Base-by-base conservation (phyloP, 148 eudicot genomes). In the Spergularia marina region DNA sequence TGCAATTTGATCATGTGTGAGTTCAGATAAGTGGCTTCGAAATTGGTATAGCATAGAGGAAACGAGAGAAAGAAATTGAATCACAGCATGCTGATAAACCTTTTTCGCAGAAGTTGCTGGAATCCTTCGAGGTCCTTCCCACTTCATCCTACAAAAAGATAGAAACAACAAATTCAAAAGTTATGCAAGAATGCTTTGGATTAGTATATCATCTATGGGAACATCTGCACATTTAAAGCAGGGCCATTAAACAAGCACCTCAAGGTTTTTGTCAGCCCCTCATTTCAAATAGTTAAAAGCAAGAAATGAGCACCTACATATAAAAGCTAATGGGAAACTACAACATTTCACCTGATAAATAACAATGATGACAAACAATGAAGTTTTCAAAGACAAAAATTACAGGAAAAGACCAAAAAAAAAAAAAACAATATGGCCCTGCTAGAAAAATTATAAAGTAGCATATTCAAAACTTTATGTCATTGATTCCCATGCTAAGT, bases 61-160 rank as follows among this genome's bases (percentile, higher is more conserved):
- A 25, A 15, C 9, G 20, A 20, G 34, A 59, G n/a, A 79, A n/a
- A 71, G 25, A 55, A 41, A 44, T 21, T 20, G 12, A 70, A 71
- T 65, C 52, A 17, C 17, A 13, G 41, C 51, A 74, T 70, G 72
- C 51, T 40, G 66, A 70, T 76, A 57, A 62, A 89, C 89, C 91
- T 88, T 87, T 78, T 60, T 63, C 74, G 55, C 12, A 71, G 67
- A 74, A 58, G 25, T 76, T 71, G 23, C 41, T 30, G 6, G 36
- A 73, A 44, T 65, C 83, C 77, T 51, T 60, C 68, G 51, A 73
- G 76, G 57, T 73, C 62, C 64, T 78, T 63, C 49, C 70, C 36
- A 70, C 82, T 70, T 79, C 65, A 74, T 70, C 76, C 97, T 91
- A 80, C 71, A 80, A 82, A 67, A 82, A 72, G 71, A 59, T 15